A percentile compares a stretch with the other conserved stretches of the same genome.
phyloP scores from a whole-genome alignment of 768 basidiomycete species.

The Rhodotorula sphaerocarpa region DNA sequence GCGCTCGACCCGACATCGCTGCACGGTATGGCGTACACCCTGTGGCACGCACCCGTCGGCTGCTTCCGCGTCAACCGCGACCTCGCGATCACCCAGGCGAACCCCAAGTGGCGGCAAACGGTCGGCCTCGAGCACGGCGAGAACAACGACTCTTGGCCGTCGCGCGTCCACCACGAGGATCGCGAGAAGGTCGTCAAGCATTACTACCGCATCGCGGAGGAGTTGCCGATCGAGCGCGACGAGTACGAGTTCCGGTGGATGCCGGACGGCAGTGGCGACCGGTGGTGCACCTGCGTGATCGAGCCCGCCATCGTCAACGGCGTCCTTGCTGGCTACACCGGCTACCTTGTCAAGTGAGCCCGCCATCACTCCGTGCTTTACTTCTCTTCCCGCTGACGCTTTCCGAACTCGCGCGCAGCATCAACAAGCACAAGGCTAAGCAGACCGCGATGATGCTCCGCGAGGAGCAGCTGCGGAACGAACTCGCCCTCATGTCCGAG shows the following conservation, averaged over 20 bases:
- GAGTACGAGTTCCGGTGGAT: constrained; percentile 14
- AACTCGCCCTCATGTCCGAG: constrained; percentile 8
- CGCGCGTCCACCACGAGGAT: constrained; percentile 2
- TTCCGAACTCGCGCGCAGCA: constrained; percentile 7
- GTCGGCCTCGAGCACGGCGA: not conserved
- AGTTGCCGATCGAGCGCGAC: constrained; percentile 2
- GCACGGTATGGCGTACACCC: constrained; percentile 15
- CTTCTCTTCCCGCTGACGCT: no score
- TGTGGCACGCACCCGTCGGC: constrained; percentile 9
- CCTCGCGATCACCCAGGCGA: constrained; percentile 8
- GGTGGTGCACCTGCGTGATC: constrained; percentile 4
- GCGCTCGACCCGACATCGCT: constrained; percentile 7
- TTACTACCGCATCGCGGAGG: not conserved
- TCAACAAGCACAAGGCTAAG: constrained; percentile 23
- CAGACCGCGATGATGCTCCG: constrained; percentile 5
- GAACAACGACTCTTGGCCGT: constrained; percentile 6
- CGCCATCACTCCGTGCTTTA: not conserved
- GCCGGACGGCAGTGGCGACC: not conserved
- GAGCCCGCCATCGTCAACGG: constrained; percentile 12
- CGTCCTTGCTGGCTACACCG: constrained; percentile 1
- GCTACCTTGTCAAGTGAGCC: constrained; percentile 14
- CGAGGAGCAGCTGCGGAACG: constrained; percentile 8
- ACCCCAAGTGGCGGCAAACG: constrained; percentile 4
- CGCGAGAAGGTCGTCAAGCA: constrained; percentile 4
- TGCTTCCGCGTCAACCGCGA: constrained; percentile 12